Evolutionary conservation across 305 asterid species (phyloP), one percentile per base, ranked within the genome.

Genomic region (Fraxinus albicans): DNA sequence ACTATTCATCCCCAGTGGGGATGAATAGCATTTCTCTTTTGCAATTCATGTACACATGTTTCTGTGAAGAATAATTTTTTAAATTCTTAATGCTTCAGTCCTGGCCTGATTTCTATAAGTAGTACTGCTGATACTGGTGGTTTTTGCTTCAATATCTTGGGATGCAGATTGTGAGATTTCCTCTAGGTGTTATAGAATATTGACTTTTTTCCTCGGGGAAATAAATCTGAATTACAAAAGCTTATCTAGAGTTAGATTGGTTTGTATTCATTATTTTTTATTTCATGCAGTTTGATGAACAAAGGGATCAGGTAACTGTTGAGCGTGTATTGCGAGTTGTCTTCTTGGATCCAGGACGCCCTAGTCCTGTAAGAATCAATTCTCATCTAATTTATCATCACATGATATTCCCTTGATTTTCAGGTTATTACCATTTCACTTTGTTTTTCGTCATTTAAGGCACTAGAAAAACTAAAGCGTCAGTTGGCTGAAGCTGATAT

Each of bases 401-500:
- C 31, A 8, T 76, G 53, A 12, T 65, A 23, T 1, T 77, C 42
- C 65, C 17, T 33, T 53, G 76, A 23, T 3, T 76, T 23, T 5
- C 77, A 19, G 42, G 13, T 53, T 81, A 33, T 73, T 35, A 63
- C 27, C 53, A 73, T 33, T 79, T 67, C 25, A 44, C 19, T 50
- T 70, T 38, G 76, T 25, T 83, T 33, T 17, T 85, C 36, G 73
- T 47, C 76, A 78, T 25, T 74, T 5, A 79, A 90, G 96, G 92
- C 90, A 47, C 86, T 92, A 82, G 94, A 92, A 60, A 91, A 89
- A 79, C 89, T 91, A 73, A 89, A 90, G 80, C 92, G 87, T 17
- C 94, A 92, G 82, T 79, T 92, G 82, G 91, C 92, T 34, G 94
- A 91, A 79, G 94, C 96, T 13, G 96, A 92, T 67, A 88, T 94